Conservation (phyloP, 176 grass and related monocot genomes). For the Carex parvula region DNA sequence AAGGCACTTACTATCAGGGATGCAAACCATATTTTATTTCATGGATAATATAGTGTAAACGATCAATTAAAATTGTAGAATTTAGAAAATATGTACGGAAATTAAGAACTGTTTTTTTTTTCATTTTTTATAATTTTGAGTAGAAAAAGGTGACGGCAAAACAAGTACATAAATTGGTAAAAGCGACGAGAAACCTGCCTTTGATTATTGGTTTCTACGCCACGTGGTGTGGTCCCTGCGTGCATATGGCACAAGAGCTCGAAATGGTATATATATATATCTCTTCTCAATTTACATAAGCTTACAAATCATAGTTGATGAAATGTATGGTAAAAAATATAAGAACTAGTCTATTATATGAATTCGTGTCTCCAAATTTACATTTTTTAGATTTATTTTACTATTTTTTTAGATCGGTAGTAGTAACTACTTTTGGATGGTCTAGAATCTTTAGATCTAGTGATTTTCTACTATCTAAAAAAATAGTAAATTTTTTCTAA, state of each 20-base stretch:
- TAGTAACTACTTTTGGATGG: too few relatives aligned
- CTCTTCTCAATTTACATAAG: background rate
- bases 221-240: constrained; percentile 45
- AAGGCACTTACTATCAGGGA: too few relatives aligned
- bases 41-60: background rate
- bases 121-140: background rate
- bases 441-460: too few relatives aligned
- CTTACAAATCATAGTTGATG: background rate
- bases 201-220: constrained; percentile 18
- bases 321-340: background rate
- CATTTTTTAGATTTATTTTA: too few relatives aligned
- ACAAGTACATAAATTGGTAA: background rate
- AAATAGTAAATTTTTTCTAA: too few relatives aligned
- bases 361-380: too few relatives aligned
- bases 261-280: constrained; percentile 40
- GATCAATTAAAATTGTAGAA: background rate
- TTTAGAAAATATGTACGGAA: background rate
- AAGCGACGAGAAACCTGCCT: background rate
- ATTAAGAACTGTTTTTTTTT: background rate
- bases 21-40: too few relatives aligned
- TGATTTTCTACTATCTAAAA: too few relatives aligned
- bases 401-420: too few relatives aligned
- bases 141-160: constrained; percentile 13
- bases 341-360: background rate
- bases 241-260: constrained; percentile 90